These are phyloP conservation scores for Chamaenerion angustifolium DNA, from an alignment of 345 rosid species.

Conservation along the genomic window DNA sequence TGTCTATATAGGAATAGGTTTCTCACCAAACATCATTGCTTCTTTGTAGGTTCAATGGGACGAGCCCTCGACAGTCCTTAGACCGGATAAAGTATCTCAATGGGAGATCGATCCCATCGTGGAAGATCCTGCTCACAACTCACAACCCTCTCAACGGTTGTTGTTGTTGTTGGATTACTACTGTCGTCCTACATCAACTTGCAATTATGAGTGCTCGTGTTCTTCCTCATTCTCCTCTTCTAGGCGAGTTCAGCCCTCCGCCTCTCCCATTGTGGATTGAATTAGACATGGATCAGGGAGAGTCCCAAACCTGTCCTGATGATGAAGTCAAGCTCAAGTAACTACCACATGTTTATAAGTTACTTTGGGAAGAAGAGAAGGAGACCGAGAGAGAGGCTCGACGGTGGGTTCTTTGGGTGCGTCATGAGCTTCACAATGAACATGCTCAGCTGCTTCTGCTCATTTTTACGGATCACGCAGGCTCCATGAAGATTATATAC, in stretches of 20 bases:
- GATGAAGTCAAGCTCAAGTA: background rate
- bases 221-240: too few species aligned
- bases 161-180: background rate
- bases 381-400: too few species aligned
- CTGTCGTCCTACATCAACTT: background rate
- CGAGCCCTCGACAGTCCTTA: slow-evolving; percentile 67
- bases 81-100: slow-evolving; percentile 81
- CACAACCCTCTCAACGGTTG: slow-evolving; percentile 68
- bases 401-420: slow-evolving; percentile 23
- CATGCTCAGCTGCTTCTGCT: slow-evolving; percentile 36
- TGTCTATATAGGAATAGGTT: too few species aligned
- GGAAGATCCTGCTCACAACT: slow-evolving; percentile 36
- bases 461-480: slow-evolving; percentile 19
- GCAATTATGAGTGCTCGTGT: background rate
- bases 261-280: slow-evolving; percentile 7
- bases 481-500: too few species aligned
- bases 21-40: too few species aligned
- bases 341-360: too few species aligned
- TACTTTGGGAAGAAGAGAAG: too few species aligned
- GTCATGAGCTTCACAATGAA: slow-evolving; percentile 16
- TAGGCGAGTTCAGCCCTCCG: slow-evolving; percentile 3
- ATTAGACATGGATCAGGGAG: background rate
- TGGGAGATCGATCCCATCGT: slow-evolving; percentile 96
- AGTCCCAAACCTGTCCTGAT: background rate
- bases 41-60: slow-evolving; percentile 82